Evolutionary conservation across 129 eudicot species (phyloP).

Genomic region (sunflower (Helianthus annuus)): HanXRQr2.0-SUNRISE NC_035444.2:75352725-75353224

Average conservation of each 20-base stretch:
- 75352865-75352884: constrained; percentile 80
- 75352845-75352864: constrained; percentile 90
- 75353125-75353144: constrained; percentile 95
- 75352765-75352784: constrained; percentile 95
- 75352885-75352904: constrained; percentile 84
- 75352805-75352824: constrained; percentile 85
- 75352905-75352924: constrained; percentile 79
- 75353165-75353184: constrained; percentile 78
- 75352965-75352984: constrained; percentile 71
- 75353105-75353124: constrained; percentile 96
- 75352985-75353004: constrained; percentile 72
- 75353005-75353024: constrained; percentile 88
- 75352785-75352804: constrained; percentile 83
- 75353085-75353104: constrained; percentile 85
- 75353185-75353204: constrained; percentile 85
- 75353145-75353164: constrained; percentile 97
- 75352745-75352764: constrained; percentile 83
- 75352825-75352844: constrained; percentile 89
- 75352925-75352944: constrained; percentile 91
- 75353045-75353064: constrained; percentile 82
- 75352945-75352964: constrained; percentile 80
- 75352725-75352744: constrained; percentile 80
- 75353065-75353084: constrained; percentile 76
- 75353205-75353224: constrained; percentile 91
- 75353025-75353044: constrained; percentile 92